Percentiles rank a stretch among this genome's conserved stretches.
phyloP scores from a whole-genome alignment of 805 yeast genomes.

The Ogataea allantospora region DNA sequence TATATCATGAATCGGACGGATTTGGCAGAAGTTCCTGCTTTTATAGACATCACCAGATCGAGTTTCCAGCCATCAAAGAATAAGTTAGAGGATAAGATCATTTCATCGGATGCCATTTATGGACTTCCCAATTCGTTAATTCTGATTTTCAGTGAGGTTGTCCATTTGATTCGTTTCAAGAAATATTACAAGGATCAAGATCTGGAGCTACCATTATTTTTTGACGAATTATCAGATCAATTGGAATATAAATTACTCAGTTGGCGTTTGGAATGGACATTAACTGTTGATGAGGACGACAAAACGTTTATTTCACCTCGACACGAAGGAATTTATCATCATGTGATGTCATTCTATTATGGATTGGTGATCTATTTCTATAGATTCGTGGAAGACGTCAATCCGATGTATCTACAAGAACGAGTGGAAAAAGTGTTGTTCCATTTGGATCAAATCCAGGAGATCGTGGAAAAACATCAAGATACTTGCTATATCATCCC shows the following conservation, averaged over 20 bases:
- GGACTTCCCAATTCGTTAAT: conserved; percentile 84
- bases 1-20: conserved; percentile 36
- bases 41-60: conserved; percentile 42
- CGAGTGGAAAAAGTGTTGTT: conserved; percentile 59
- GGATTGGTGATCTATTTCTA: conserved; percentile 70
- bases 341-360: conserved; percentile 74
- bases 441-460: conserved; percentile 62
- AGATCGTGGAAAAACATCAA: conserved; percentile 45
- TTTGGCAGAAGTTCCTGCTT: conserved; percentile 34
- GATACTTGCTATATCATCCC: conserved; percentile 66
- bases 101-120: conserved; percentile 77
- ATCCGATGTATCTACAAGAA: conserved; percentile 57
- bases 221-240: conserved; percentile 34
- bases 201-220: conserved; percentile 35
- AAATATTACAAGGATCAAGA: conserved; percentile 45
- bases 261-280: conserved; percentile 79
- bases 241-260: conserved; percentile 51
- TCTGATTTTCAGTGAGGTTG: conserved; percentile 68
- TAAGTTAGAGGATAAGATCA: conserved; percentile 52
- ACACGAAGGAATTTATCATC: conserved; percentile 77
- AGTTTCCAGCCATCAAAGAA: conserved; percentile 38
- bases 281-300: conserved; percentile 35
- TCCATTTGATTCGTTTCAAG: conserved; percentile 61
- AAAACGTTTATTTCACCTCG: conserved; percentile 46
- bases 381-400: conserved; percentile 56